phyloP scores from a whole-genome alignment of 352 stramenopile genomes.

The Peronospora belbahrii region DNA sequence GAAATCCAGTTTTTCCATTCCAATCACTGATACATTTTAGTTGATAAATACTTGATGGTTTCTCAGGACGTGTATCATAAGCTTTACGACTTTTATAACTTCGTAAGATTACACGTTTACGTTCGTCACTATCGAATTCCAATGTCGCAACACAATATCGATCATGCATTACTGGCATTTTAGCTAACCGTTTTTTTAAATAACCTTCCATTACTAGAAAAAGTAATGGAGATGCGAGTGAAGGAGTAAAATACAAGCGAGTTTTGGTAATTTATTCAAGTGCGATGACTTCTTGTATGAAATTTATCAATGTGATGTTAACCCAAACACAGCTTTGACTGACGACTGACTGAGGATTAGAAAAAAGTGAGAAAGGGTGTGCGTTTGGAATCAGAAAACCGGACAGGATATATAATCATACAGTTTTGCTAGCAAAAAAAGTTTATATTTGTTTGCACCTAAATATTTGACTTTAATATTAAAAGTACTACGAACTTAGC shows the following conservation, averaged over 20 bases:
- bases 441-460: not conserved
- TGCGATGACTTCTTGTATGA: too few species aligned
- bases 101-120: conserved; percentile 56
- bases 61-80: conserved; percentile 40
- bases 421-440: not conserved
- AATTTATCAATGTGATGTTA: conserved; percentile 22
- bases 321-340: too few species aligned
- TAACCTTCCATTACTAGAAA: conserved; percentile 44
- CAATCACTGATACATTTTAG: conserved; percentile 72
- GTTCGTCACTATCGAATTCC: conserved; percentile 38
- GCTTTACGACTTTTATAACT: conserved; percentile 54
- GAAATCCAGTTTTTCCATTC: conserved; percentile 70
- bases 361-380: not conserved
- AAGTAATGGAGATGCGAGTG: too few species aligned
- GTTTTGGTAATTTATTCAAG: too few species aligned
- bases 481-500: too few species aligned
- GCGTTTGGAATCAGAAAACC: not conserved
- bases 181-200: conserved; percentile 64
- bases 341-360: not conserved
- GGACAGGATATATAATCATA: not conserved
- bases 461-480: too few species aligned
- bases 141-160: conserved; percentile 77
- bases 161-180: conserved; percentile 73
- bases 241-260: too few species aligned
- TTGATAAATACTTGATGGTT: conserved; percentile 45